These are phyloP conservation scores for Extremus antarcticus DNA, from an alignment of 495 filamentous ascomycete genomes.

Conservation along the genomic window DNA sequence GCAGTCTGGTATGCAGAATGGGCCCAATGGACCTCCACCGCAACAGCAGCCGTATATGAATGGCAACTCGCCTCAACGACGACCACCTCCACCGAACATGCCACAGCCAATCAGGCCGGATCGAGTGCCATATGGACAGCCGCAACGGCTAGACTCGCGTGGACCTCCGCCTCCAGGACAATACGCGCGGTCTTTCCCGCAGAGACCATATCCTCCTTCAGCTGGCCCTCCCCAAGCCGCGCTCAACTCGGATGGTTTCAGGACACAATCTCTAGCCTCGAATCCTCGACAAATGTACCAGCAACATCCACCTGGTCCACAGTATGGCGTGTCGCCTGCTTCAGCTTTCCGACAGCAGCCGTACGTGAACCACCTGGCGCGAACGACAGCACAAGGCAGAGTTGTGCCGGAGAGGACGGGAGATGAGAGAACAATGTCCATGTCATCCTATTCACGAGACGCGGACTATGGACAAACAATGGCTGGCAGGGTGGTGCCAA, in stretches of 20 bases:
- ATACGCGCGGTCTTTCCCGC: slow-evolving; percentile 13
- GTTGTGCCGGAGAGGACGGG: slow-evolving; percentile 74
- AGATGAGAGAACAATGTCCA: slow-evolving; percentile 89
- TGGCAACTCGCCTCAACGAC: slow-evolving; percentile 27
- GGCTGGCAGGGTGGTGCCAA: slow-evolving; percentile 81
- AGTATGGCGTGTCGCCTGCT: slow-evolving; percentile 56
- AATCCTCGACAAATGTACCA: slow-evolving; percentile 56
- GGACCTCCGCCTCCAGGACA: slow-evolving; percentile 14
- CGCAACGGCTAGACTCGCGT: slow-evolving; percentile 60
- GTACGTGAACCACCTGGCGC: slow-evolving; percentile 48
- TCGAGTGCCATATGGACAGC: slow-evolving; percentile 52
- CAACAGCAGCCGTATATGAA: slow-evolving; percentile 10
- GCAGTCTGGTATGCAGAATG: slow-evolving; percentile 15
- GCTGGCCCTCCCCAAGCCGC: slow-evolving; percentile 49
- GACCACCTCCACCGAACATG: slow-evolving; percentile 49
- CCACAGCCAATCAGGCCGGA: slow-evolving; percentile 51
- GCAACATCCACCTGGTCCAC: slow-evolving; percentile 34
- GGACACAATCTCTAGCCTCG: slow-evolving; percentile 84
- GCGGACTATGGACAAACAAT: slow-evolving; percentile 75
- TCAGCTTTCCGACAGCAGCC: slow-evolving; percentile 66
- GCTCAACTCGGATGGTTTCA: slow-evolving; percentile 70
- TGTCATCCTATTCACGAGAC: slow-evolving; percentile 74
- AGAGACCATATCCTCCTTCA: slow-evolving; percentile 36
- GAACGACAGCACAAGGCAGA: slow-evolving; percentile 83
- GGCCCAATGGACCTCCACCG: slow-evolving; percentile 14